A percentile compares a stretch with the other conserved stretches of the same genome.
These are phyloP conservation scores for Rhizopus arrhizus DNA, from an alignment of 371 early-diverging fungal species.

Conservation along the genomic window DNA sequence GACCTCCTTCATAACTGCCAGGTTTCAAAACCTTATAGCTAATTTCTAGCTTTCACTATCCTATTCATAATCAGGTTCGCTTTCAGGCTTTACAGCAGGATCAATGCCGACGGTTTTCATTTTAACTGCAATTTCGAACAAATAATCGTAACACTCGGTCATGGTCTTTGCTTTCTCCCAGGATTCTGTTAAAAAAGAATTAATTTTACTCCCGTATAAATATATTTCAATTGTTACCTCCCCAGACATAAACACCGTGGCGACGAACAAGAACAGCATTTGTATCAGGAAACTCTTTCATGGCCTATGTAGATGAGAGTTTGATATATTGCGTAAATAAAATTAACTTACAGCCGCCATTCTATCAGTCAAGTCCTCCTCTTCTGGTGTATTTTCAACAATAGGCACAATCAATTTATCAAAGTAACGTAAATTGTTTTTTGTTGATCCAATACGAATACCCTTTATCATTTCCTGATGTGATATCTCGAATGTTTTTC, in stretches of 20 bases:
- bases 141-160: conserved; percentile 98
- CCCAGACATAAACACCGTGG: conserved; percentile 95
- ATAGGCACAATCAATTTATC: conserved; percentile 93
- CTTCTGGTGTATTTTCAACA: conserved; percentile 94
- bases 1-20: no score
- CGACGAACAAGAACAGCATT: conserved; percentile 93
- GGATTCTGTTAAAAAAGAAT: conserved; percentile 54
- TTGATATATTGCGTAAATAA: neutral
- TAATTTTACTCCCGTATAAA: neutral
- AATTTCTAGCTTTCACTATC: neutral
- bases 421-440: conserved; percentile 68
- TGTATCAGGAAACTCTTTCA: conserved; percentile 88
- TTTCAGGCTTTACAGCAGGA: conserved; percentile 51
- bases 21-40: no score
- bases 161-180: conserved; percentile 98
- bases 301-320: conserved; percentile 60
- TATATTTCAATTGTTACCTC: conserved; percentile 46
- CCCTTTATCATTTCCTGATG: conserved; percentile 99
- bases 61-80: conserved; percentile 33
- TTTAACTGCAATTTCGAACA: conserved; percentile 94
- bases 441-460: conserved; percentile 78
- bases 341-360: conserved; percentile 78
- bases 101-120: conserved; percentile 86
- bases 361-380: conserved; percentile 88
- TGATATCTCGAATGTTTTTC: conserved; percentile 78